Evolutionary conservation across 192 early-diverging fungal species (phyloP).

Genomic region (Thamnidium elegans): DNA sequence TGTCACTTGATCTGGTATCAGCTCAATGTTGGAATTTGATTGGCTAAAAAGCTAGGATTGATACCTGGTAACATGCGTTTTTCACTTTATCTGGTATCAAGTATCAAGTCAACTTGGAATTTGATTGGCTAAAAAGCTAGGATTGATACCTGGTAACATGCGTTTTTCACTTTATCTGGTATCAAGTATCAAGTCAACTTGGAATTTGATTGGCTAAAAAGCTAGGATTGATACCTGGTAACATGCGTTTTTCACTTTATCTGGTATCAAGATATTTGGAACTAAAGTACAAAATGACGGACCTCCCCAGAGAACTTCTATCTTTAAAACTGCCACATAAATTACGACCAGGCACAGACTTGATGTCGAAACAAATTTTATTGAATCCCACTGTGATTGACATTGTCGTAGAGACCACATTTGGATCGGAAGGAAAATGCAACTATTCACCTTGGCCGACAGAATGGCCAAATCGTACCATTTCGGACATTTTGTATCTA

Average conservation of each 20-base stretch:
- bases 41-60: not conserved
- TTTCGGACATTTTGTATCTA: conserved; percentile 5
- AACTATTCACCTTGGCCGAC: conserved; percentile 5
- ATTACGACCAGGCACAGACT: conserved; percentile 11
- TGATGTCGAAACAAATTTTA: conserved; percentile 8
- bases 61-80: not conserved
- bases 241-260: not conserved
- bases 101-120: not conserved
- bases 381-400: conserved; percentile 5
- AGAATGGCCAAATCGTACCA: conserved; percentile 3
- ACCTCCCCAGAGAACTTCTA: not conserved
- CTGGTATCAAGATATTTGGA: conserved; percentile 1
- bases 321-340: conserved; percentile 4
- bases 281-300: conserved; percentile 3
- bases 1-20: not conserved
- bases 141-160: not conserved
- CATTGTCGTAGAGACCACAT: not conserved
- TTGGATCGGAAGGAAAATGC: not conserved
- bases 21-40: not conserved
- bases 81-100: not conserved
- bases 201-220: conserved; percentile 1
- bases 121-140: not conserved
- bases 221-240: not conserved
- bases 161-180: not conserved
- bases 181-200: not conserved